phyloP scores from a whole-genome alignment of 2,329 filamentous ascomycete species.

The Dryadomyces quercus-mongolicae region DNA sequence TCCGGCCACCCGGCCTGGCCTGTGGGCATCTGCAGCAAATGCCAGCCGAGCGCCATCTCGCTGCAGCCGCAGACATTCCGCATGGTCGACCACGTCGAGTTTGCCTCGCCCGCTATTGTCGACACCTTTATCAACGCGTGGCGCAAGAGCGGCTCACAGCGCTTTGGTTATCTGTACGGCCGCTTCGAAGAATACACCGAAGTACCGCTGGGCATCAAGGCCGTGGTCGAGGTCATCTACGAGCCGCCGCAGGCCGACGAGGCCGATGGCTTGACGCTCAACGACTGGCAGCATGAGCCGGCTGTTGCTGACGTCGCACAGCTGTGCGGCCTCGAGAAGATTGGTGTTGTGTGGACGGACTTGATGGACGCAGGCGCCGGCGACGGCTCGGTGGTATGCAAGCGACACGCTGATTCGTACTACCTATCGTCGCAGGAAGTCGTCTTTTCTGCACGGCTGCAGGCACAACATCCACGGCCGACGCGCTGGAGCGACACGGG shows the following conservation, averaged over 20 bases:
- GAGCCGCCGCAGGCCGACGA: constrained; percentile 89
- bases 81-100: constrained; percentile 98
- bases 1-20: constrained; percentile 90
- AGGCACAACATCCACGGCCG: constrained; percentile 76
- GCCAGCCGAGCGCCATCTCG: constrained; percentile 92
- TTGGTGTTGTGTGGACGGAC: constrained; percentile 93
- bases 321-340: constrained; percentile 72
- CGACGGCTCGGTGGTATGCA: constrained; percentile 84
- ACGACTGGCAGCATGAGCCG: constrained; percentile 73
- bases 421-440: constrained; percentile 89
- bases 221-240: constrained; percentile 92
- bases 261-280: constrained; percentile 73
- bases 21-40: constrained; percentile 95
- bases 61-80: constrained; percentile 87
- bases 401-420: constrained; percentile 90
- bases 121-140: constrained; percentile 88
- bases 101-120: constrained; percentile 72
- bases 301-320: constrained; percentile 70
- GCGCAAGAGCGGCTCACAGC: constrained; percentile 73
- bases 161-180: constrained; percentile 84
- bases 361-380: constrained; percentile 69
- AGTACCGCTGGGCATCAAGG: constrained; percentile 88
- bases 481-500: constrained; percentile 97
- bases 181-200: constrained; percentile 83
- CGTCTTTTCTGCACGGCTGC: constrained; percentile 74